phyloP scores from a whole-genome alignment of 1,139 yeast genomes.

The Yamadazyma jaroonii region DNA sequence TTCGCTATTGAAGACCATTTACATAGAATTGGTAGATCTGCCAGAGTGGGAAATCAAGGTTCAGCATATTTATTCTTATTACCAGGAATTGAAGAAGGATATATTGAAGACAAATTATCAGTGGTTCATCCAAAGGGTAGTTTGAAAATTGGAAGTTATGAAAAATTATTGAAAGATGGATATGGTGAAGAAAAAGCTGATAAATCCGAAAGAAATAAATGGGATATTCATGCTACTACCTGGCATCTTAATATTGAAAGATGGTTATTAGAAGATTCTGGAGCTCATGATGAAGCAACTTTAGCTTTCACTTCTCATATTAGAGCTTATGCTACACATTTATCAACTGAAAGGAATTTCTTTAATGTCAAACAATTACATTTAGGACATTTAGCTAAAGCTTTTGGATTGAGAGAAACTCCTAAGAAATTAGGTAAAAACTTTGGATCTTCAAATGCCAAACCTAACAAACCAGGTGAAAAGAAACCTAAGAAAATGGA shows the following conservation, averaged over 20 bases:
- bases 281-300: conserved; percentile 59
- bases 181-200: conserved; percentile 22
- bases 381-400: conserved; percentile 92
- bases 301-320: conserved; percentile 86
- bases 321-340: conserved; percentile 96
- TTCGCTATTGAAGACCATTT: conserved; percentile 69
- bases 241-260: conserved; percentile 92
- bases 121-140: conserved; percentile 61
- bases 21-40: conserved; percentile 73
- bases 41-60: conserved; percentile 69
- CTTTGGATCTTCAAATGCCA: conserved; percentile 22
- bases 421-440: conserved; percentile 71
- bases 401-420: conserved; percentile 91
- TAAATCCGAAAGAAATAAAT: conserved; percentile 40
- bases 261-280: conserved; percentile 71
- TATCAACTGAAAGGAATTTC: conserved; percentile 68
- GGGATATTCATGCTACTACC: conserved; percentile 96
- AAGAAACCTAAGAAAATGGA: conserved; percentile 52
- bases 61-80: conserved; percentile 68
- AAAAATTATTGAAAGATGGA: conserved; percentile 53
- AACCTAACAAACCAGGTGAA: conserved; percentile 15
- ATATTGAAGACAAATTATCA: conserved; percentile 52
- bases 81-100: conserved; percentile 87
- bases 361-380: conserved; percentile 83
- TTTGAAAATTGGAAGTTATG: conserved; percentile 45